phyloP scores from a whole-genome alignment of 1,284 basidiomycete genomes.

The Moesziomyces sp. region DNA sequence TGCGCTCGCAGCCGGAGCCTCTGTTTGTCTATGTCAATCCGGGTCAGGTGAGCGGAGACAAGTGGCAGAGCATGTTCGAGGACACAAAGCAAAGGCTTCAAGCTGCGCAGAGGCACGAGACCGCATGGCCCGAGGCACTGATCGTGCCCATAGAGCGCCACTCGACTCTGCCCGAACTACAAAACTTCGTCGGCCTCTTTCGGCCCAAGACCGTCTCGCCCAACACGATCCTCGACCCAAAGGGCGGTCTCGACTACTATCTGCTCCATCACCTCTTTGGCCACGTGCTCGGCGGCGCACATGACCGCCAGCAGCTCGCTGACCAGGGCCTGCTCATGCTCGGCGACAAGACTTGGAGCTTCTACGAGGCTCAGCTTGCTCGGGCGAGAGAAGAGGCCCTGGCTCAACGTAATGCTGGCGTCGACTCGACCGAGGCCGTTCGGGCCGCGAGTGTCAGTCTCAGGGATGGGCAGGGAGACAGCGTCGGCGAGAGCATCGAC shows the following conservation, averaged over 20 bases:
- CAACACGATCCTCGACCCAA: slow-evolving; percentile 42
- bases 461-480: slow-evolving; percentile 2
- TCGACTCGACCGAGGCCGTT: slow-evolving; percentile 33
- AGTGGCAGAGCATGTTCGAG: slow-evolving; percentile 75
- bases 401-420: neutral
- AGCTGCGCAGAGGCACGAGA: slow-evolving; percentile 31
- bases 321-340: slow-evolving; percentile 36
- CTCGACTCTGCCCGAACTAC: slow-evolving; percentile 84
- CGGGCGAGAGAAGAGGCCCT: slow-evolving; percentile 24
- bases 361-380: slow-evolving; percentile 39
- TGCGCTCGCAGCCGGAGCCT: slow-evolving; percentile 24
- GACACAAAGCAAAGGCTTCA: slow-evolving; percentile 71
- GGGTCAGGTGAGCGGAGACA: slow-evolving; percentile 67
- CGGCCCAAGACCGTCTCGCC: slow-evolving; percentile 43
- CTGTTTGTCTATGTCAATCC: slow-evolving; percentile 48
- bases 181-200: slow-evolving; percentile 81
- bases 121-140: slow-evolving; percentile 39
- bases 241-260: slow-evolving; percentile 45
- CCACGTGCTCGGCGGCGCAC: slow-evolving; percentile 22
- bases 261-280: slow-evolving; percentile 47
- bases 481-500: slow-evolving; percentile 19
- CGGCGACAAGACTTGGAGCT: slow-evolving; percentile 37
- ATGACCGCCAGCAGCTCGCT: slow-evolving; percentile 23
- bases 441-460: slow-evolving; percentile 8
- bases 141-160: slow-evolving; percentile 79